phyloP scores from a whole-genome alignment of 371 early-diverging fungal species.

The Lichtheimia corymbifera region DNA sequence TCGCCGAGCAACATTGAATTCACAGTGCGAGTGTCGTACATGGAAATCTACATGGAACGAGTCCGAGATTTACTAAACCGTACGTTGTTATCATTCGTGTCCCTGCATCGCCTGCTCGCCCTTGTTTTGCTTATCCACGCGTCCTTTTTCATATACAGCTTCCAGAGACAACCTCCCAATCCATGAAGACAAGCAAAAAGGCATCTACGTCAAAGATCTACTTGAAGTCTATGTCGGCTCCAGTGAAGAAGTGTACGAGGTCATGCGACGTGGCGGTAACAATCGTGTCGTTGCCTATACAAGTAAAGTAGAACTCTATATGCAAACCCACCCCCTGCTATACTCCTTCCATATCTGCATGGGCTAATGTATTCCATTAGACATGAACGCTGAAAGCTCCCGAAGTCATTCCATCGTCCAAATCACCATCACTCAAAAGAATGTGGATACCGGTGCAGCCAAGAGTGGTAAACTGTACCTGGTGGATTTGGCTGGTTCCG shows the following conservation, averaged over 20 bases:
- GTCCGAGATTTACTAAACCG: slow-evolving; percentile 96
- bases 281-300: slow-evolving; percentile 93
- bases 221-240: slow-evolving; percentile 92
- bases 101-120: not conserved
- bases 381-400: slow-evolving; percentile 98
- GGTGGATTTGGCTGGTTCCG: slow-evolving; percentile 99
- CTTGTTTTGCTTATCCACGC: slow-evolving; percentile 5
- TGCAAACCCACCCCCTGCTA: not conserved
- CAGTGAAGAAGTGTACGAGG: slow-evolving; percentile 93
- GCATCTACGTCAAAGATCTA: slow-evolving; percentile 96
- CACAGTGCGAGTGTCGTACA: slow-evolving; percentile 93
- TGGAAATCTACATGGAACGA: slow-evolving; percentile 99
- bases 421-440: slow-evolving; percentile 93
- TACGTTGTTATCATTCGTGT: slow-evolving; percentile 27
- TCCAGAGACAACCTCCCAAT: slow-evolving; percentile 87
- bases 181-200: slow-evolving; percentile 93
- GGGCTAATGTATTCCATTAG: slow-evolving; percentile 25
- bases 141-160: slow-evolving; percentile 45
- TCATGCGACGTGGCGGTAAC: slow-evolving; percentile 88
- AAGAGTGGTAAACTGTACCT: slow-evolving; percentile 92
- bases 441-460: slow-evolving; percentile 84
- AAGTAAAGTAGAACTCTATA: slow-evolving; percentile 48
- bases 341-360: not conserved
- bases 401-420: slow-evolving; percentile 98
- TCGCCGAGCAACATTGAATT: slow-evolving; percentile 89